These are phyloP conservation scores for Pelargonium myrrhifolium DNA, from an alignment of 441 rosid genomes.

Conservation along the genomic window DNA sequence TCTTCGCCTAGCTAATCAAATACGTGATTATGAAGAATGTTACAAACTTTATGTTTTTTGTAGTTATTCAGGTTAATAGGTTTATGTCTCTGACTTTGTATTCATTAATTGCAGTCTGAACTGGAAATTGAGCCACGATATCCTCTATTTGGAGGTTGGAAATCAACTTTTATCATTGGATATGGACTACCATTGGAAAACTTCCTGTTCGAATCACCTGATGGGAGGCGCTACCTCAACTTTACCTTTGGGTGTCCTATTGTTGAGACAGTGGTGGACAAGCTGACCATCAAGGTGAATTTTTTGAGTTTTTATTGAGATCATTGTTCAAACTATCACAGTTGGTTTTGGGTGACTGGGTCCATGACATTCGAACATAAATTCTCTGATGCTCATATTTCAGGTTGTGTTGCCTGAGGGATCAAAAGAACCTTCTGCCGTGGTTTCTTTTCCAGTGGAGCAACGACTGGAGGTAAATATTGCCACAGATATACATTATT, in stretches of 20 bases:
- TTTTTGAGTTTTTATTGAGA: conserved; percentile 16
- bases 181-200: conserved; percentile 86
- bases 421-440: conserved; percentile 77
- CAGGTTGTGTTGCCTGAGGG: conserved; percentile 97
- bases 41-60: not conserved
- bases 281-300: conserved; percentile 76
- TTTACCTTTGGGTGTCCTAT: conserved; percentile 95
- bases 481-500: not conserved
- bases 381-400: conserved; percentile 20
- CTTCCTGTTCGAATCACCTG: conserved; percentile 77
- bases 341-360: conserved; percentile 11
- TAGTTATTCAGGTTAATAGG: not conserved
- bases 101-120: conserved; percentile 61
- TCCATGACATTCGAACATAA: conserved; percentile 11
- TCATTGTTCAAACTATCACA: not conserved
- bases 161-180: conserved; percentile 81
- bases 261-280: conserved; percentile 76
- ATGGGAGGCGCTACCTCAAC: conserved; percentile 90
- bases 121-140: conserved; percentile 93
- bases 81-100: not conserved
- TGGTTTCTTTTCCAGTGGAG: conserved; percentile 67
- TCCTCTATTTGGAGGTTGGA: conserved; percentile 99
- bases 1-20: not conserved
- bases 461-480: conserved; percentile 64
- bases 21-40: conserved; percentile 4